Conservation (phyloP, 75 land plant species). For the Adiantum capillusveneris region DNA sequence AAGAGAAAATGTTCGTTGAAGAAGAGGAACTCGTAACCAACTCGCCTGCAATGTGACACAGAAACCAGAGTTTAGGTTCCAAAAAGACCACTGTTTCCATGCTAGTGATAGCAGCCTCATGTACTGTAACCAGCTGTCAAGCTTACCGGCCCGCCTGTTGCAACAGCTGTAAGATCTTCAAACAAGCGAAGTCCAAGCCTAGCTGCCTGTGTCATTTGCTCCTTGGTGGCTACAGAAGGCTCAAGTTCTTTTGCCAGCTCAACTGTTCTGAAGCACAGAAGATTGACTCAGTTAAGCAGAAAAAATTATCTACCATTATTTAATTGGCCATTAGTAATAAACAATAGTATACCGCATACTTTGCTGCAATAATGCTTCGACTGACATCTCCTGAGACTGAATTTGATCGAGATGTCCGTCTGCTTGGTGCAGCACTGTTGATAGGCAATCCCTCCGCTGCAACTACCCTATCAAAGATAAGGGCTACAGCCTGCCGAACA, state of each 20-base stretch:
- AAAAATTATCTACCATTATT: no score
- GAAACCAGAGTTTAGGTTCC: no score
- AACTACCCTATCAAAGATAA: conserved; percentile 84
- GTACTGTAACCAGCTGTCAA: no score
- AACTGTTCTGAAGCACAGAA: conserved; percentile 46
- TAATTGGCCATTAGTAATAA: no score
- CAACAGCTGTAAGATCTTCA: conserved; percentile 96
- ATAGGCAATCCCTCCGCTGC: conserved; percentile 65
- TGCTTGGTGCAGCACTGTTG: conserved; percentile 39
- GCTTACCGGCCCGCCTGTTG: conserved; percentile 99
- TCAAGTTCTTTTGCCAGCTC: conserved; percentile 27
- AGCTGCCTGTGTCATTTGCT: conserved; percentile 50
- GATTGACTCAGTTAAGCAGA: no score
- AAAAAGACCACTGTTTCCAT: no score
- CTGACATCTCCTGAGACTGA: conserved; percentile 77
- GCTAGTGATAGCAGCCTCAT: no score
- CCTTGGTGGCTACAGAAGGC: conserved; percentile 20
- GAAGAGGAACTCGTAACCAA: conserved; percentile 66
- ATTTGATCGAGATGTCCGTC: conserved; percentile 48
- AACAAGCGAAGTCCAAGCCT: conserved; percentile 81
- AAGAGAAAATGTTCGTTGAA: conserved; percentile 79
- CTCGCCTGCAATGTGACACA: conserved; percentile 62
- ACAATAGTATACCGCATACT: conserved; percentile 41
- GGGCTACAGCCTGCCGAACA: conserved; percentile 91
- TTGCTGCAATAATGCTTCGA: conserved; percentile 51